Conservation (phyloP, 1,284 basidiomycete species). For the Moesziomyces antarcticus region DNA sequence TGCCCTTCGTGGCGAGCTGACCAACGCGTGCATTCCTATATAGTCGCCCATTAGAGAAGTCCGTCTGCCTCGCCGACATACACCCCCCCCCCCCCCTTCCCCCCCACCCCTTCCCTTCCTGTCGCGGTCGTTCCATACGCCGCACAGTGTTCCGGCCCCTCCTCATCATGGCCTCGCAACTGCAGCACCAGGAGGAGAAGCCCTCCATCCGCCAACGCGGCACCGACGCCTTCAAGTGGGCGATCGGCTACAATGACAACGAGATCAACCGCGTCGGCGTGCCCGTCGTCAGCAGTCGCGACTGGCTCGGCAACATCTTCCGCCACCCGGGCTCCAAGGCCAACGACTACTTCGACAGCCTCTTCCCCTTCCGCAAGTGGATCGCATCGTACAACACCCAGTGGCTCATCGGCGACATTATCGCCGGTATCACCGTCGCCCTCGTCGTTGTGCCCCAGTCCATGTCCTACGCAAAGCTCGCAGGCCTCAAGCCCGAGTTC, state of each 20-base stretch:
- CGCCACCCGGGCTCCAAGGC: constrained; percentile 41
- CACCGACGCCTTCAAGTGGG: constrained; percentile 37
- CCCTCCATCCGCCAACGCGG: constrained; percentile 21
- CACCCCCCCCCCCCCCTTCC: background rate
- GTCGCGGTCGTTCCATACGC: constrained; percentile 9
- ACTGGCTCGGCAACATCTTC: constrained; percentile 56
- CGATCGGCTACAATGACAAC: constrained; percentile 60
- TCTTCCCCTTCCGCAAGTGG: constrained; percentile 68
- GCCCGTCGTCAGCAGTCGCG: constrained; percentile 61
- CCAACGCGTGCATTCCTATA: background rate
- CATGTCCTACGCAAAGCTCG: constrained; percentile 77
- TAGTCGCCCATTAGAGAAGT: background rate
- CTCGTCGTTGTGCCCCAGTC: constrained; percentile 67
- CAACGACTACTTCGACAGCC: constrained; percentile 55
- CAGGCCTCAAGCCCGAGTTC: constrained; percentile 84
- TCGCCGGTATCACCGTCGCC: constrained; percentile 69
- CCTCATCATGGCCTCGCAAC: constrained; percentile 26
- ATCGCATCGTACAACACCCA: constrained; percentile 67
- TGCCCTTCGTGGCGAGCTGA: too few relatives aligned
- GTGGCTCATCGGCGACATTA: constrained; percentile 68
- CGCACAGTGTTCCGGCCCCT: background rate
- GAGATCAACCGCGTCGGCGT: constrained; percentile 64
- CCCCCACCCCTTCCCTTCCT: too few relatives aligned
- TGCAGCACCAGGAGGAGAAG: constrained; percentile 12
- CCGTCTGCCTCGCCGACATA: background rate